These are phyloP conservation scores for Erodium trifolium DNA, from an alignment of 441 rosid species.

Conservation along the genomic window DNA sequence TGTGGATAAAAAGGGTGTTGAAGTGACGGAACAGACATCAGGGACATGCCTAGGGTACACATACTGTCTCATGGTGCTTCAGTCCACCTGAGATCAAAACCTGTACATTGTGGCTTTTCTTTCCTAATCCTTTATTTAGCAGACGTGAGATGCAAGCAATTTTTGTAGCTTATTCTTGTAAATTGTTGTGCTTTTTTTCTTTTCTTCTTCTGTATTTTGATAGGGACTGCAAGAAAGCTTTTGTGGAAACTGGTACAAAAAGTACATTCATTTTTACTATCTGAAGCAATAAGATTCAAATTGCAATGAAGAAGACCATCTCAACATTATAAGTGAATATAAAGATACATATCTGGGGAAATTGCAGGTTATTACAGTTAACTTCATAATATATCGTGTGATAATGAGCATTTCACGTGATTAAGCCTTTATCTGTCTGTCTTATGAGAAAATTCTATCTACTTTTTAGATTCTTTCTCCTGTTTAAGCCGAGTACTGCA, in stretches of 20 bases:
- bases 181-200: slow-evolving; percentile 18
- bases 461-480: no score
- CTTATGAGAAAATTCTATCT: no score
- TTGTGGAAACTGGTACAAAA: background rate
- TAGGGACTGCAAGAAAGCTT: slow-evolving; percentile 6
- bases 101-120: slow-evolving; percentile 5
- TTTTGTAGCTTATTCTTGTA: slow-evolving; percentile 30
- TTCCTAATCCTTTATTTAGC: background rate
- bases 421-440: no score
- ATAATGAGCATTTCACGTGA: no score
- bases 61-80: slow-evolving; percentile 56
- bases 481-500: no score
- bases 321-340: background rate
- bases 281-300: background rate
- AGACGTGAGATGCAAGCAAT: slow-evolving; percentile 15
- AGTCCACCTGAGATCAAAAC: slow-evolving; percentile 36
- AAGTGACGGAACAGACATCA: slow-evolving; percentile 26
- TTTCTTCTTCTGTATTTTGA: slow-evolving; percentile 19
- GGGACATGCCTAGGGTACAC: slow-evolving; percentile 76
- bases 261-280: slow-evolving; percentile 1
- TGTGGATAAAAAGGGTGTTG: slow-evolving; percentile 24
- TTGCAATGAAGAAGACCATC: background rate
- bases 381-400: no score
- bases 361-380: no score
- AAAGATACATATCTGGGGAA: no score